Base-by-base conservation (phyloP, 192 early-diverging fungal species). In the Coemansia sp. region DNA sequence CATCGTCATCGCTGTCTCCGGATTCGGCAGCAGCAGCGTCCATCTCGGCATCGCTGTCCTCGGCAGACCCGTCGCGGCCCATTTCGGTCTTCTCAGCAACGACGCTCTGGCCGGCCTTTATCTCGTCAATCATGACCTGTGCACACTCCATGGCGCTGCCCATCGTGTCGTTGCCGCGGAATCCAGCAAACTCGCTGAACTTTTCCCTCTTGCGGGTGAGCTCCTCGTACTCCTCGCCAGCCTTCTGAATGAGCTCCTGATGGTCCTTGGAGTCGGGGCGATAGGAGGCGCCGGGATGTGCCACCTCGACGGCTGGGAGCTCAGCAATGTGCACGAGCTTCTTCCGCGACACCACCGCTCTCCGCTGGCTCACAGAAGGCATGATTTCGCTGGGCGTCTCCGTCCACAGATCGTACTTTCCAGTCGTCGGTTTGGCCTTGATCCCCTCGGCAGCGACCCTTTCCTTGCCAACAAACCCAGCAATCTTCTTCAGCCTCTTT, bases 211-310 rank as follows among this genome's bases (percentile, higher is more conserved):
- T 62, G 55, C 71, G 68, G 37, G 82, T 33, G 47, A 86, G 80
- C 35, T 52, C 59, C 41, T 80, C 61, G 38, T 91, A 89, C 36
- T 86, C 85, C 6, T 84, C 75, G 23, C 84, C 73, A n/a, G 89
- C 91, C 64, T 84, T 68, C 8, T 65, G 64, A 37, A 93, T 60
- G 36, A 90, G 68, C 52, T 79, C 77, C 71, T 94, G 88, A 83
- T 97, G 95, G 42, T 93, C 91, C 53, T 85, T 79, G 66, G 88
- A 84, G 12, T 84, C 82, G 8, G 97, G 97, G 56, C 94, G 93
- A 78, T 99, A 99, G 14, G 95, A 97, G 0, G 91, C 85, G 45
- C 97, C 97, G 2, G 91, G 87, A 59, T 94, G 90, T 23, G 90
- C 85, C 38, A 90, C 75, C 34, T 87, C 79, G 2, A 98, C 88